Base-by-base conservation (phyloP, 2,329 filamentous ascomycete genomes). In the Hypoxylon rubiginosum region DNA sequence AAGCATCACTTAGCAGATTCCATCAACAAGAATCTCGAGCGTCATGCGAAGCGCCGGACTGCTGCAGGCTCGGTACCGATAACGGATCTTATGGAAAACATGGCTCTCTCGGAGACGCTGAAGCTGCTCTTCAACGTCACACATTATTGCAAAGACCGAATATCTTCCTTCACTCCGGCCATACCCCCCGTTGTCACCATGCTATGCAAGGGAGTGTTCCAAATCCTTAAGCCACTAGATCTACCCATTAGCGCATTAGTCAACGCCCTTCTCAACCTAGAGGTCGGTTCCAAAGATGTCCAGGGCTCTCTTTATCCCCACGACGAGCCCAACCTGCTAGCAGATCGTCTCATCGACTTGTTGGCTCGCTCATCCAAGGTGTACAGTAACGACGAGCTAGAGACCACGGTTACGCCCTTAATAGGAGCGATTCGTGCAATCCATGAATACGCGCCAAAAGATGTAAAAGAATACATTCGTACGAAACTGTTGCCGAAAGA, bases 111-210 rank as follows among this genome's bases (percentile, higher is more conserved):
- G 8, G 95, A 98, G 78, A 95, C 92, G 0, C 82, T 96, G 53
- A 97, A 97, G 75, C 84, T 98, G 43, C 81, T 97, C 55, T 98
- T 97, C 84, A 97, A 97, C 78, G 84, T 97, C 57, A 92, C 91
- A 1, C 90, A 94, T 72, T 89, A 90, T 73, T 91, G 90, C 70
- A 88, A 89, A 3, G 84, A 90, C 45, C 84, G 90, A 26, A 79
- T 82, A 4, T 77, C 82, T 0, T 80, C 83, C 0, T 97, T 97
- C 75, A 88, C 88, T 1, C 81, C 86, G 21, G 88, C 91, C 2
- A 85, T 97, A 45, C 85, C 89, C 10, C 84, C 89, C 64, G 87
- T 98, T 28, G 82, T 94, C 61, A 86, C 87, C 48, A 86, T 97
- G 17, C 82, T 98, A 30, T 86, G 85, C 68, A 87, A 82, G 53